Evolutionary conservation across 169 alveolate species (phyloP).

Genomic region (Eimeria acervulina): DNA sequence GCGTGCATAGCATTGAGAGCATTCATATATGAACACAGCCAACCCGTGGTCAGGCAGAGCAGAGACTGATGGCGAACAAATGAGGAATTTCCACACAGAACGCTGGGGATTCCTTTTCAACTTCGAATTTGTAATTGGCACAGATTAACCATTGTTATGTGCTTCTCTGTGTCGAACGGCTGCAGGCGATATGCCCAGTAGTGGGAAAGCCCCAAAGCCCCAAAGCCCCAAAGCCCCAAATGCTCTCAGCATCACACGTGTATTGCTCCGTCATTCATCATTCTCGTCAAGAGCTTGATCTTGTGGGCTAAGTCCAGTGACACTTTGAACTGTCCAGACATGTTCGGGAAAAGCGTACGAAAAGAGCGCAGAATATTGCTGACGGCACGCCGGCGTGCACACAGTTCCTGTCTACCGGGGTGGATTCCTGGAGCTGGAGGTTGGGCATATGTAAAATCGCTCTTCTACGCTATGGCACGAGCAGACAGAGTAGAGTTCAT

Average conservation of each 20-base stretch:
- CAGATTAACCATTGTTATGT: neutral
- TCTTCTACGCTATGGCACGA: neutral
- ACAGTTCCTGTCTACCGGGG: neutral
- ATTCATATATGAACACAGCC: neutral
- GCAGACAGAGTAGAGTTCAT: neutral
- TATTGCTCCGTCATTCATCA: too few relatives aligned
- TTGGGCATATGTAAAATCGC: neutral
- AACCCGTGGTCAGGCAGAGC: neutral
- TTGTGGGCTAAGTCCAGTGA: neutral
- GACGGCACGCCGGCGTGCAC: neutral
- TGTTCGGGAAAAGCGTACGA: neutral
- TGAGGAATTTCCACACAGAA: neutral
- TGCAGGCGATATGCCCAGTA: neutral
- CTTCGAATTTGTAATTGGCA: neutral
- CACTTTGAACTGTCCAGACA: neutral
- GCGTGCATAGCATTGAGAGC: neutral
- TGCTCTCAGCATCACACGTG: neutral
- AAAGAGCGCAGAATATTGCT: neutral
- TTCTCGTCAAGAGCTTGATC: neutral
- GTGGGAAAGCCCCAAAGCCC: conserved; percentile 19
- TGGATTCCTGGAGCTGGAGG: neutral
- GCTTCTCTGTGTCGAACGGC: neutral
- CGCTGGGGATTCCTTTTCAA: neutral
- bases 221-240: conserved; percentile 27
- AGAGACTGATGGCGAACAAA: neutral